phyloP scores from a whole-genome alignment of 495 filamentous ascomycete genomes.

The Hyaloscypha variabilis region DNA sequence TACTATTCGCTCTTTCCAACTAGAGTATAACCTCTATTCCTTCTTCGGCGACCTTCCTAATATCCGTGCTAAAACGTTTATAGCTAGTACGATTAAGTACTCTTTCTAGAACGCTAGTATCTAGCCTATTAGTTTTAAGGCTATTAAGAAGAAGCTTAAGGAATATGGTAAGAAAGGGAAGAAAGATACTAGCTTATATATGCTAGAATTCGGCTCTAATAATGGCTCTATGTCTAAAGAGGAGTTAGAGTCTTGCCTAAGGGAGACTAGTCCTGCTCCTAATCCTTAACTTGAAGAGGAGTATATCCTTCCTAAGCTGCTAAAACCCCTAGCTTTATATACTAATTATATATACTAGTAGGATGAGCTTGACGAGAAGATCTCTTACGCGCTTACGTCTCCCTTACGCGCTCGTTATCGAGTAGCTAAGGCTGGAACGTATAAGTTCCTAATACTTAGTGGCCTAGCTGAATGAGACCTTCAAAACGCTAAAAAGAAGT shows the following conservation, averaged over 20 bases:
- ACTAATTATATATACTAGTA: background rate
- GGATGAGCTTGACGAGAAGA: background rate
- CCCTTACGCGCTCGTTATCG: too few relatives aligned
- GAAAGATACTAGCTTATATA: conserved; percentile 6
- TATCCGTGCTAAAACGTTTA: conserved; percentile 9
- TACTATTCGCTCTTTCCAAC: background rate
- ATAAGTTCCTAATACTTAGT: too few relatives aligned
- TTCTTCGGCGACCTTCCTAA: background rate
- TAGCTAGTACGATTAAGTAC: conserved; percentile 3
- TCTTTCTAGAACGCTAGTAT: conserved; percentile 7
- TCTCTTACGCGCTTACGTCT: background rate
- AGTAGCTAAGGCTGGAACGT: too few relatives aligned
- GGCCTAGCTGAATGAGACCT: too few relatives aligned
- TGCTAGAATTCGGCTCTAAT: conserved; percentile 1
- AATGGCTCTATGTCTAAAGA: background rate
- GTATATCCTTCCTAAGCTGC: background rate
- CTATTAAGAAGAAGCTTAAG: conserved; percentile 11
- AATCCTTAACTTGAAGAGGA: background rate
- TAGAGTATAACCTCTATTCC: background rate
- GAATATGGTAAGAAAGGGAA: conserved; percentile 12
- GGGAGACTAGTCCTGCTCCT: background rate
- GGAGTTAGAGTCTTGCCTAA: background rate
- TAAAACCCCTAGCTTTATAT: background rate
- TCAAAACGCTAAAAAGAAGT: too few relatives aligned
- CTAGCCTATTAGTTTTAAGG: conserved; percentile 17